A percentile compares a stretch with the other conserved stretches of the same genome.
These are phyloP conservation scores for Naematelia encephala DNA, from an alignment of 768 basidiomycete genomes.

Conservation along the genomic window DNA sequence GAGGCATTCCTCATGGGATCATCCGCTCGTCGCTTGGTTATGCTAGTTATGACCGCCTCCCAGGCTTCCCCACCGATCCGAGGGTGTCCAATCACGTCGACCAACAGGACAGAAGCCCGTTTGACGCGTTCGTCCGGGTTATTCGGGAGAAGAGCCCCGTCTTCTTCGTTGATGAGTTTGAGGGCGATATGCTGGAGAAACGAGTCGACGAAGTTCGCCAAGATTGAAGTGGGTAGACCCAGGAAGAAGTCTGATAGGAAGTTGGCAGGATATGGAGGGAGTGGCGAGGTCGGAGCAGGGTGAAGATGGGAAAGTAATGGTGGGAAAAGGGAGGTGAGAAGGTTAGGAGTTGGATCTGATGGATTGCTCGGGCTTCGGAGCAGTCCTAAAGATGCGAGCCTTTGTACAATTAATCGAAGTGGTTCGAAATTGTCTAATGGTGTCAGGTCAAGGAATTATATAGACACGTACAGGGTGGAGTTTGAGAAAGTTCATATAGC, in stretches of 20 bases:
- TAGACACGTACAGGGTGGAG: slow-evolving; percentile 8
- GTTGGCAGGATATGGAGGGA: slow-evolving; percentile 26
- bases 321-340: slow-evolving; percentile 57
- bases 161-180: background rate
- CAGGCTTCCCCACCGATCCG: slow-evolving; percentile 31
- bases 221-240: slow-evolving; percentile 56
- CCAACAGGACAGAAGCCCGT: slow-evolving; percentile 61
- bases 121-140: slow-evolving; percentile 55
- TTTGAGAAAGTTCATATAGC: slow-evolving; percentile 38
- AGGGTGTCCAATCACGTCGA: slow-evolving; percentile 57
- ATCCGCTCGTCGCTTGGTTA: background rate
- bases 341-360: slow-evolving; percentile 54
- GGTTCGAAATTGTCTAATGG: slow-evolving; percentile 6
- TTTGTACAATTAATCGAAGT: slow-evolving; percentile 44
- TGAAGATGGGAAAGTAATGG: slow-evolving; percentile 41
- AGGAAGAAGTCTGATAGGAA: slow-evolving; percentile 43
- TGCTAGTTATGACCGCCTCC: slow-evolving; percentile 24
- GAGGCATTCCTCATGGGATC: background rate
- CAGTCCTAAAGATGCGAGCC: slow-evolving; percentile 48
- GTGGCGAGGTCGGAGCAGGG: slow-evolving; percentile 50
- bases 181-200: slow-evolving; percentile 27
- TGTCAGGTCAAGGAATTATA: background rate
- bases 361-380: slow-evolving; percentile 10
- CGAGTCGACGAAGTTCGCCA: slow-evolving; percentile 55
- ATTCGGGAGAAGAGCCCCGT: slow-evolving; percentile 7